Evolutionary conservation across 148 eudicot species (phyloP), one percentile per base, ranked within the genome.

Genomic region (Chenopodium formosanum): DNA sequence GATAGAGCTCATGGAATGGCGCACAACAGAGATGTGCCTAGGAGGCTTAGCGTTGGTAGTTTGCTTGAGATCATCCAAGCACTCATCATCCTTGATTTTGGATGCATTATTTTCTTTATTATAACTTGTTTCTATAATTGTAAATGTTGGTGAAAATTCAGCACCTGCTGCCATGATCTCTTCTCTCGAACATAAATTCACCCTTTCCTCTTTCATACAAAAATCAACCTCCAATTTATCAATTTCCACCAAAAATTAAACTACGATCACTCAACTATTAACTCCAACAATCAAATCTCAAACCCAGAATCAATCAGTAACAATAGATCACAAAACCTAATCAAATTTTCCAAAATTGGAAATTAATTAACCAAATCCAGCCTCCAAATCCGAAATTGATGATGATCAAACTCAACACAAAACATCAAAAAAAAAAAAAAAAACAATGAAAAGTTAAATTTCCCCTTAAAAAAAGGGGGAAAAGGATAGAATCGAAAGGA

Each of bases 101-200:
- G 29, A 27, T 27, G 29, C 29, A 27, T 27, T 27, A 27, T 74
- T 85, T 29, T 86, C 85, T 53, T 74, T 87, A 80, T 82, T 85
- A 66, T 82, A 88, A 64, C 86, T 77, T 37, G 83, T 83, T 84
- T 91, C 94, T 83, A 88, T 52, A 5, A 86, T 78, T 50, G 87
- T 76, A 67, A 84, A 86, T 62, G 90, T 78, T 25, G 86, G 90
- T 53, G 97, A 85, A 81, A 88, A 90, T 84, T 89, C 91, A 70
- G 94, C 83, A 75, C 91, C 92, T 48, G 93, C 94, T 64, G 95
- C 94, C 97, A 94, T 94, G 27, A 58, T 89, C 75, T 69, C 80
- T 73, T 9, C 22, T 71, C 66, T 2, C 77, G 78, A 70, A 77
- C 87, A 88, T 85, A 81, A 79, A 88, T 78, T 67, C n/a, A 75